Percentiles rank a stretch among this genome's conserved stretches.
Evolutionary conservation across 306 rosid genomes (phyloP).

Genomic region (Medicago truncatula): MtrunA17r5.0-ANR NC_053045.1:33605501-33606000

Average conservation of each 20-base stretch:
- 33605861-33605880: slow-evolving; percentile 32
- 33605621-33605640: slow-evolving; percentile 49
- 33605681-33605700: slow-evolving; percentile 13
- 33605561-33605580: slow-evolving; percentile 52
- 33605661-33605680: slow-evolving; percentile 19
- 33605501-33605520: slow-evolving; percentile 47
- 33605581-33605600: slow-evolving; percentile 57
- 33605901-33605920: slow-evolving; percentile 25
- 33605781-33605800: slow-evolving; percentile 33
- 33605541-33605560: slow-evolving; percentile 54
- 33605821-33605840: slow-evolving; percentile 24
- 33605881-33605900: background rate
- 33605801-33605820: slow-evolving; percentile 28
- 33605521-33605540: slow-evolving; percentile 69
- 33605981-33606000: slow-evolving; percentile 13
- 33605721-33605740: background rate
- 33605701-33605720: slow-evolving; percentile 30
- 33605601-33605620: slow-evolving; percentile 54
- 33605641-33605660: slow-evolving; percentile 42
- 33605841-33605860: background rate
- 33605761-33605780: slow-evolving; percentile 32
- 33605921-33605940: slow-evolving; percentile 1
- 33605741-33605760: slow-evolving; percentile 28
- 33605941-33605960: slow-evolving; percentile 7
- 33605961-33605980: slow-evolving; percentile 19